phyloP scores from a whole-genome alignment of 2,329 filamentous ascomycete genomes.

The Aspergillus aculeatus region DNA sequence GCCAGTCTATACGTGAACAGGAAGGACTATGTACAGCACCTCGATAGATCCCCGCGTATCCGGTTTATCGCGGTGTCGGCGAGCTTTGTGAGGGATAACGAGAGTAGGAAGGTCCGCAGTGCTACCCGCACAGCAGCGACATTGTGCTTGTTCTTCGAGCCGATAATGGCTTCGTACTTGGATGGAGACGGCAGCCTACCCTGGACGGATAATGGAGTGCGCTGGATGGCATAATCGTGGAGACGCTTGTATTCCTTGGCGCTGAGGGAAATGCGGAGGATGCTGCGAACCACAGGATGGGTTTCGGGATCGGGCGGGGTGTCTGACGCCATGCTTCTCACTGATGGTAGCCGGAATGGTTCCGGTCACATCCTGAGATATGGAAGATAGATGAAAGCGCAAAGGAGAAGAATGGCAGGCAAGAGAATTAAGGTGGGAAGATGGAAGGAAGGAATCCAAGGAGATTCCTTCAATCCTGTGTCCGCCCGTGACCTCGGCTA shows the following conservation, averaged over 20 bases:
- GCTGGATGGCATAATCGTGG: conserved; percentile 78
- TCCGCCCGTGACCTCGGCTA: conserved; percentile 23
- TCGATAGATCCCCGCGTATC: conserved; percentile 22
- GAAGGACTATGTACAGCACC: conserved; percentile 27
- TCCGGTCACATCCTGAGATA: conserved; percentile 4
- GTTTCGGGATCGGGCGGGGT: conserved; percentile 27
- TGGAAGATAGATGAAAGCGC: conserved; percentile 1
- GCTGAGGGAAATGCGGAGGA: conserved; percentile 78
- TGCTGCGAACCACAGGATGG: conserved; percentile 78
- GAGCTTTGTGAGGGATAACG: conserved; percentile 62
- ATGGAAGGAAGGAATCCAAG: not conserved
- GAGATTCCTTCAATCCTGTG: not conserved
- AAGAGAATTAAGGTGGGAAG: not conserved
- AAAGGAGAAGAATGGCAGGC: not conserved
- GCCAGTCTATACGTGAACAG: not conserved
- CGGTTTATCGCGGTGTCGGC: conserved; percentile 52
- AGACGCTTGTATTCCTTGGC: conserved; percentile 82
- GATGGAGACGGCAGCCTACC: conserved; percentile 52
- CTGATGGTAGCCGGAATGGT: not conserved
- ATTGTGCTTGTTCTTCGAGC: conserved; percentile 64
- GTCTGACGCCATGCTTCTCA: conserved; percentile 25
- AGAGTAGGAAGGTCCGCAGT: conserved; percentile 66
- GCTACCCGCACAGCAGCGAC: conserved; percentile 69
- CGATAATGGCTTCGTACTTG: conserved; percentile 52
- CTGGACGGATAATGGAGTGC: conserved; percentile 60